Evolutionary conservation across 768 basidiomycete species (phyloP), one percentile per base, ranked within the genome.

Genomic region (Mycena maculata): DNA sequence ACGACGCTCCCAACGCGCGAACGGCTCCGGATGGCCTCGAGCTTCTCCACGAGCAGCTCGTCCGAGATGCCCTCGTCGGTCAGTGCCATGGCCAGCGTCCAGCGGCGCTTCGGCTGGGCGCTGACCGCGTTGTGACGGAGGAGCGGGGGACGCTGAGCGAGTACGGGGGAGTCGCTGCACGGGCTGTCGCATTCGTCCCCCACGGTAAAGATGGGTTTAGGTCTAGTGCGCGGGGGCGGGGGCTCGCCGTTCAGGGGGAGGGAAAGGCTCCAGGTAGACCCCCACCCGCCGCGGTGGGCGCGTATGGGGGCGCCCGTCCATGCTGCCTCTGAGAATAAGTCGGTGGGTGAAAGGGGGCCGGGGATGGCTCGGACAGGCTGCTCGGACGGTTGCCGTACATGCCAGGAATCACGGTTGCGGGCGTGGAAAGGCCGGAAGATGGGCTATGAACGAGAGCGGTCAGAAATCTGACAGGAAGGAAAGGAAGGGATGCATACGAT

Each of bases 1-100:
- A 33, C 38, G 23, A 42, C 22, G 13, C 58, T 60, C 22, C 13
- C 53, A 18, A 53, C 50, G 33, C 60, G 62, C 10, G 68, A 72
- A 38, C 69, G 65, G 60, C 42, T 60, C 52, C 72, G 61, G 4
- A 68, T 47, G 15, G 65, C 68, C 66, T 83, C 82, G 31, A 83
- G 77, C 39, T 70, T 74, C 45, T 77, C 74, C 6, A 83, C 75
- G 6, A 83, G 69, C 15, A 73, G 67, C 66, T 80, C 81, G 61
- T 83, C 82, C 12, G 81, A 75, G 48, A 83, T 72, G 30, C 71
- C 77, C 25, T 83, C 81, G n/a, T 82, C 81, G 22, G 76, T 79
- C 31, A 83, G 71, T 15, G 79, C 82, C 60, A 78, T 80, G 5
- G 76, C 76, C 50, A 81, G 68, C 4, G 75, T 77, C 74, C 71